A percentile compares a stretch with the other conserved stretches of the same genome.
These are phyloP conservation scores for Ceratobasidium sp. DNA, from an alignment of 1,284 basidiomycete species.

Conservation along the genomic window DNA sequence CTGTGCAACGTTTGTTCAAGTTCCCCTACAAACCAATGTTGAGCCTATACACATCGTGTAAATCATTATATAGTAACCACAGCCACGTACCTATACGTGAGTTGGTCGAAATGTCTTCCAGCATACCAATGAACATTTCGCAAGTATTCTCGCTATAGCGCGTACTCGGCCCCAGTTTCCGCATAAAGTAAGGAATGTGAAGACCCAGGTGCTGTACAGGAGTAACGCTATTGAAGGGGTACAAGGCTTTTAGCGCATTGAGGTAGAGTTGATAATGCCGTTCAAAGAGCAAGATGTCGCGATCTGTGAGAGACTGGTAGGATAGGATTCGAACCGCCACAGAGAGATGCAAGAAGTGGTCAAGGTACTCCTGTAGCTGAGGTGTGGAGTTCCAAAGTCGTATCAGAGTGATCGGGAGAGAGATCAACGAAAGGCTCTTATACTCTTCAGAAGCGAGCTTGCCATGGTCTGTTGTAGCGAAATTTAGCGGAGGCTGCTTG, in stretches of 20 bases:
- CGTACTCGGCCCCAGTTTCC: slow-evolving; percentile 26
- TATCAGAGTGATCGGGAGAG: slow-evolving; percentile 47
- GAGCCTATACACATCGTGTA: background rate
- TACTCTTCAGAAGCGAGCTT: slow-evolving; percentile 50
- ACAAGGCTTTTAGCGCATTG: background rate
- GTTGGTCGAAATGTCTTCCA: slow-evolving; percentile 34
- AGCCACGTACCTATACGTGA: slow-evolving; percentile 17
- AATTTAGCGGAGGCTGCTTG: slow-evolving; percentile 4
- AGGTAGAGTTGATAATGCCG: slow-evolving; percentile 3
- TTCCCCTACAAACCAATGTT: background rate
- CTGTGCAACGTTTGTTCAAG: slow-evolving; percentile 25
- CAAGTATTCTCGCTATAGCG: slow-evolving; percentile 22
- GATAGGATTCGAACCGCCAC: slow-evolving; percentile 27
- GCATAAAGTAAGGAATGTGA: slow-evolving; percentile 31
- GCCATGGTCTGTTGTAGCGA: slow-evolving; percentile 44
- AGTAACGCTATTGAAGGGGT: slow-evolving; percentile 5
- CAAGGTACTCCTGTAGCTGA: background rate
- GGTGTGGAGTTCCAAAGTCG: slow-evolving; percentile 1
- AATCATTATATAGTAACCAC: background rate
- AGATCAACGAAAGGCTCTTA: slow-evolving; percentile 39
- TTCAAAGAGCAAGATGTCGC: slow-evolving; percentile 1
- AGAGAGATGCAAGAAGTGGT: slow-evolving; percentile 21
- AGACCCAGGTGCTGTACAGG: slow-evolving; percentile 35
- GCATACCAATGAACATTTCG: slow-evolving; percentile 44
- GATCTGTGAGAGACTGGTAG: background rate